Percentiles rank a stretch among this genome's conserved stretches.
phyloP scores from a whole-genome alignment of 352 stramenopile genomes.

The Achlya hypogyna region DNA sequence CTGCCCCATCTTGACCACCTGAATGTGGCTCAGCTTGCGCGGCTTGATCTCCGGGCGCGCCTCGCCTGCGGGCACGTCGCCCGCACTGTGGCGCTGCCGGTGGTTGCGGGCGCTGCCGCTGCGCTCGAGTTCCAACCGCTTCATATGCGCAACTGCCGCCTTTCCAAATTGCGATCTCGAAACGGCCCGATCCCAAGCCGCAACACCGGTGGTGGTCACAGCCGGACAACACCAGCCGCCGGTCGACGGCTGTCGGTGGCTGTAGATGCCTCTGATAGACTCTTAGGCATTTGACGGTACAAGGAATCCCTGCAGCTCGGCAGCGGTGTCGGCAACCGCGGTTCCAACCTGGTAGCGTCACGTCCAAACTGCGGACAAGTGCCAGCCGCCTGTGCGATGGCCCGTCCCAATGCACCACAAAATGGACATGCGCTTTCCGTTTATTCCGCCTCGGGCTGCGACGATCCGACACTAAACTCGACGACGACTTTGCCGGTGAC shows the following conservation, averaged over 20 bases:
- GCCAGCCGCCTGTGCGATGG: background rate
- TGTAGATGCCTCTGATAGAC: too few relatives aligned
- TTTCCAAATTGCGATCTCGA: too few relatives aligned
- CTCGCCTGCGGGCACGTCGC: background rate
- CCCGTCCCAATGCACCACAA: background rate
- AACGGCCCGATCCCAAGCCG: too few relatives aligned
- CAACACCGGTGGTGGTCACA: too few relatives aligned
- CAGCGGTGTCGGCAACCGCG: too few relatives aligned
- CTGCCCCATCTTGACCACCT: conserved; percentile 19
- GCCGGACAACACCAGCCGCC: background rate
- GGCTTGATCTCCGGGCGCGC: background rate
- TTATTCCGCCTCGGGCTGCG: conserved; percentile 14
- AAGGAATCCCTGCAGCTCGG: too few relatives aligned
- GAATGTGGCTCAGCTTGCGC: conserved; percentile 9
- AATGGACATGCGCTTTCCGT: background rate
- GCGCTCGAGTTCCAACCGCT: background rate
- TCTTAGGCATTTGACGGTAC: too few relatives aligned
- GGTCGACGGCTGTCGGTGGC: too few relatives aligned
- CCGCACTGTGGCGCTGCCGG: background rate
- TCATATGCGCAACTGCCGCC: background rate
- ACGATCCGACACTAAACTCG: conserved; percentile 27
- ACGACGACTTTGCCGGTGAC: conserved; percentile 60
- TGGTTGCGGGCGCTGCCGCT: background rate
- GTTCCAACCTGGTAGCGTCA: background rate
- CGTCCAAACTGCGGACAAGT: background rate